Evolutionary conservation across 306 rosid species (phyloP).

Genomic region (Urtica urens): DNA sequence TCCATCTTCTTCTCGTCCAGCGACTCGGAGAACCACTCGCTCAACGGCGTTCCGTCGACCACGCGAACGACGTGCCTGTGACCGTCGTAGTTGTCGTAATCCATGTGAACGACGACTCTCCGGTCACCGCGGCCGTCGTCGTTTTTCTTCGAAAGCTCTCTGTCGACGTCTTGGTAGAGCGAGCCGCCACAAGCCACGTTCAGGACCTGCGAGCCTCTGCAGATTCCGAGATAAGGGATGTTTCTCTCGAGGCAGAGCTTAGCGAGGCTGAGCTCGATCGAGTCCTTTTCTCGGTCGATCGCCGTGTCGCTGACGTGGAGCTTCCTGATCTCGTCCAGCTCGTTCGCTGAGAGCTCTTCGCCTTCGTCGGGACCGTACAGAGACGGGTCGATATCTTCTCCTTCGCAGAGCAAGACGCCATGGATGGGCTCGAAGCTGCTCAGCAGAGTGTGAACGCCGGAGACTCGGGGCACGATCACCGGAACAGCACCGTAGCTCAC

Average conservation of each 20-base stretch:
- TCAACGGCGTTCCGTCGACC: constrained; percentile 66
- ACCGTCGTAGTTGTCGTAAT: constrained; percentile 79
- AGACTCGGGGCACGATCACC: constrained; percentile 73
- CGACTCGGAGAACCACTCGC: constrained; percentile 65
- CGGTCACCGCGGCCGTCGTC: too few species aligned
- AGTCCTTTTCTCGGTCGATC: constrained; percentile 75
- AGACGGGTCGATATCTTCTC: constrained; percentile 91
- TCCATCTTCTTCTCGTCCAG: constrained; percentile 43
- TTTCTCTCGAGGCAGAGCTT: constrained; percentile 84
- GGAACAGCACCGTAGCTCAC: constrained; percentile 80
- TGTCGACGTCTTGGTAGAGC: constrained; percentile 65
- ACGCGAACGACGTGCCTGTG: constrained; percentile 68
- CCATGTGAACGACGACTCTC: constrained; percentile 58
- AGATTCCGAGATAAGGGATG: constrained; percentile 84
- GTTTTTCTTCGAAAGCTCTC: constrained; percentile 34
- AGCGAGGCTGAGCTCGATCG: constrained; percentile 69
- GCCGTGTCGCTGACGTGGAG: constrained; percentile 75
- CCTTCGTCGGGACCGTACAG: constrained; percentile 42
- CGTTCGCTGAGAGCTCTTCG: constrained; percentile 48
- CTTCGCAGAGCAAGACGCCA: constrained; percentile 91
- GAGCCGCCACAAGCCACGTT: constrained; percentile 93
- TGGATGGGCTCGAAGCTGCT: constrained; percentile 94
- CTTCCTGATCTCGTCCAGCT: constrained; percentile 54
- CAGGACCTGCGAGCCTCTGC: constrained; percentile 78
- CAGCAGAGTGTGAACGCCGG: constrained; percentile 63